phyloP scores from a whole-genome alignment of 208 protist genomes.

The Acanthamoeba healyi region DNA sequence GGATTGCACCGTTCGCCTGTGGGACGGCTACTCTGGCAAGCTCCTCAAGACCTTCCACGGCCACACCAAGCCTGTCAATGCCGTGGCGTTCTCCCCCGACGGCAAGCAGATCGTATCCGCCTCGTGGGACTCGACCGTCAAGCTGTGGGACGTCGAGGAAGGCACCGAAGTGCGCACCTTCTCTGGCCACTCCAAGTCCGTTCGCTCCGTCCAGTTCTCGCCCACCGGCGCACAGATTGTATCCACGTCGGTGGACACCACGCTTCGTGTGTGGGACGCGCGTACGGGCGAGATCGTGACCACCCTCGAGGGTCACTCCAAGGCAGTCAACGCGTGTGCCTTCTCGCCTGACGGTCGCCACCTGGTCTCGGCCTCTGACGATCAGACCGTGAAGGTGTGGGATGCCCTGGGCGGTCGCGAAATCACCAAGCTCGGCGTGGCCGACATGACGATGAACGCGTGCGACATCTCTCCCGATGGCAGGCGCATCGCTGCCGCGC shows the following conservation, averaged over 20 bases:
- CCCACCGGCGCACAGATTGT: constrained; percentile 68
- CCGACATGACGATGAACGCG: constrained; percentile 41
- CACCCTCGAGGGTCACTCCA: constrained; percentile 75
- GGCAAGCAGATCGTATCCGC: constrained; percentile 79
- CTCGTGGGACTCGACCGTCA: constrained; percentile 74
- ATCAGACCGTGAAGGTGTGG: constrained; percentile 81
- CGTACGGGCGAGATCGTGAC: not conserved
- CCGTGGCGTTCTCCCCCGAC: constrained; percentile 81
- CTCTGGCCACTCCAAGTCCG: constrained; percentile 49
- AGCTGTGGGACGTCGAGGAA: constrained; percentile 73
- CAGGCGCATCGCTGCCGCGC: constrained; percentile 76
- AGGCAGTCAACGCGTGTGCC: constrained; percentile 74
- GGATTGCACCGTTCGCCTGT: constrained; percentile 73
- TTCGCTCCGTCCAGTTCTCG: not conserved
- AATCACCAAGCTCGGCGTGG: constrained; percentile 19
- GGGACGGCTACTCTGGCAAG: constrained; percentile 69
- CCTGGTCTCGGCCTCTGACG: constrained; percentile 79
- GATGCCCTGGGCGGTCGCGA: constrained; percentile 75
- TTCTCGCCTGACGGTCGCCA: constrained; percentile 82
- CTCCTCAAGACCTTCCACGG: constrained; percentile 63
- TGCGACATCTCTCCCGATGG: constrained; percentile 81
- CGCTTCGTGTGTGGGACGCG: constrained; percentile 83
- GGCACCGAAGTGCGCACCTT: constrained; percentile 61
- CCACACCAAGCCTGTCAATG: constrained; percentile 78
- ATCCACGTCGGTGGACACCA: constrained; percentile 76